phyloP scores from a whole-genome alignment of 2,329 filamentous ascomycete genomes.

The Zymoseptoria tritici region DNA sequence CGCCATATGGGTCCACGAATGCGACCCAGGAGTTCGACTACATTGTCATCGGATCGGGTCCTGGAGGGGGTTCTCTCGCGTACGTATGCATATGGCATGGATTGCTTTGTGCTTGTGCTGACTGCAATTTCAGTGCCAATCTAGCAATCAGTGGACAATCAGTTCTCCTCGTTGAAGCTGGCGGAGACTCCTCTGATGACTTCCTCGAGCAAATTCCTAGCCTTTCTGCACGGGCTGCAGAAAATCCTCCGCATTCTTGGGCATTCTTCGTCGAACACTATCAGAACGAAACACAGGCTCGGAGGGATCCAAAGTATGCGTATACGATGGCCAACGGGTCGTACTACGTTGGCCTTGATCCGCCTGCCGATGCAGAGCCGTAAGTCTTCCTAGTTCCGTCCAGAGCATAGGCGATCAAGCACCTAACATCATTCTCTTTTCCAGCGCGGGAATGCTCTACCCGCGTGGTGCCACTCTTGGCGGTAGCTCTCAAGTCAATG shows the following conservation, averaged over 20 bases:
- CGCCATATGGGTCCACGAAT: too few species aligned
- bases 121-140: too few species aligned
- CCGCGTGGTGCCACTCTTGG: slow-evolving; percentile 49
- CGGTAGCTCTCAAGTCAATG: slow-evolving; percentile 54
- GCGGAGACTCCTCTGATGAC: too few species aligned
- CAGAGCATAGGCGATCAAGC: too few species aligned
- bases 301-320: slow-evolving; percentile 51
- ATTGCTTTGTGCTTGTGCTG: too few species aligned
- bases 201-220: too few species aligned
- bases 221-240: slow-evolving; percentile 21
- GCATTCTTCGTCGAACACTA: slow-evolving; percentile 35
- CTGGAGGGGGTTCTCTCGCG: slow-evolving; percentile 52
- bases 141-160: too few species aligned
- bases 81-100: slow-evolving; percentile 22
- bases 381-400: too few species aligned
- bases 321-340: slow-evolving; percentile 29
- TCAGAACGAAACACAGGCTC: slow-evolving; percentile 46
- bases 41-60: slow-evolving; percentile 53
- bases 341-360: not conserved
- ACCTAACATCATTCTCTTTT: slow-evolving; percentile 43
- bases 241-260: not conserved
- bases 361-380: not conserved
- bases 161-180: too few species aligned
- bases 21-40: slow-evolving; percentile 39
- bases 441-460: slow-evolving; percentile 40